Evolutionary conservation across 371 early-diverging fungal species (phyloP).

Genomic region (Entomophthora muscae): DNA sequence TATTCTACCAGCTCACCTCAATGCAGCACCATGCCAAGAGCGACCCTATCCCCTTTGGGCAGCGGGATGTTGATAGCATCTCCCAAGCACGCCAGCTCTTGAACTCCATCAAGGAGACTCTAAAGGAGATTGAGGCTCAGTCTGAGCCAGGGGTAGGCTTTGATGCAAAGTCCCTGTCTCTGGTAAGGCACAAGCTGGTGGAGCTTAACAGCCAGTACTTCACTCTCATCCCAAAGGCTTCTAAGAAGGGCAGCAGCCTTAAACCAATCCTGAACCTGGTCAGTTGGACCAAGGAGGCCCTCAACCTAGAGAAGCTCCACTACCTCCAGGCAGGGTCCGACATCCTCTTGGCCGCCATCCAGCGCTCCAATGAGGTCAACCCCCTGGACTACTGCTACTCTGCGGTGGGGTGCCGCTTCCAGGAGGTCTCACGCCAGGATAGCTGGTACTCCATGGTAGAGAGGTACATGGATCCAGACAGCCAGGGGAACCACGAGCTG

Average conservation of each 20-base stretch:
- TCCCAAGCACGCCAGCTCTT: constrained; percentile 26
- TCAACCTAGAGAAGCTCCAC: constrained; percentile 35
- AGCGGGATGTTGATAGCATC: constrained; percentile 29
- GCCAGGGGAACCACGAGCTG: constrained; percentile 15
- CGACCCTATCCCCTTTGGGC: constrained; percentile 38
- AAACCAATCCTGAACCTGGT: constrained; percentile 25
- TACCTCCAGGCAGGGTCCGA: constrained; percentile 29
- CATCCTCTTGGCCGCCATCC: constrained; percentile 27
- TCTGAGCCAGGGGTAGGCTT: no score
- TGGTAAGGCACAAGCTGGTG: not conserved
- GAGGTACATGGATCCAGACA: constrained; percentile 23
- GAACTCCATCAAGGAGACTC: constrained; percentile 22
- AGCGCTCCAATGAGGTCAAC: constrained; percentile 35
- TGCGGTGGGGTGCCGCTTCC: constrained; percentile 20
- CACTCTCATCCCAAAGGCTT: constrained; percentile 37
- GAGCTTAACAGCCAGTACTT: constrained; percentile 21
- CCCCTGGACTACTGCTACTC: constrained; percentile 29
- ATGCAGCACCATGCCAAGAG: constrained; percentile 19
- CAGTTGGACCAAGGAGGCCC: constrained; percentile 23
- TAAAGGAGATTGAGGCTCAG: constrained; percentile 3
- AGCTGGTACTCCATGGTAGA: constrained; percentile 26
- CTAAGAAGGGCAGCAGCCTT: constrained; percentile 17
- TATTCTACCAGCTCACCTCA: not conserved
- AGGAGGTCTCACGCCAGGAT: constrained; percentile 22
- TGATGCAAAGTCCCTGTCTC: no score